phyloP scores from a whole-genome alignment of 1,139 yeast species.

The Sporopachydermia cereana region DNA sequence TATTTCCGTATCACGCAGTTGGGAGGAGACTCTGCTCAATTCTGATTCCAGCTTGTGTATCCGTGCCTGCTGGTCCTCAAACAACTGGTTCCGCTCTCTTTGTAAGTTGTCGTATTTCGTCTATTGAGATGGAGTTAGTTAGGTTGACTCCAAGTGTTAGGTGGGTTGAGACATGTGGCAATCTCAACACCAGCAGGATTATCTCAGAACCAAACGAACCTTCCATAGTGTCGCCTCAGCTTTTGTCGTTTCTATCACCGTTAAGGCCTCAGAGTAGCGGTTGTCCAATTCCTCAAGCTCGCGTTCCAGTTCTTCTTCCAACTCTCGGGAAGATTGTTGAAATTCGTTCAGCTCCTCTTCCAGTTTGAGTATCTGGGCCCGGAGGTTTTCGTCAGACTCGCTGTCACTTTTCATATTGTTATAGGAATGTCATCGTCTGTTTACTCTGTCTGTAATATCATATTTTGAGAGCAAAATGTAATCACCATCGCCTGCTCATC shows the following conservation, averaged over 20 bases:
- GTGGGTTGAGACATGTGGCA: too few relatives aligned
- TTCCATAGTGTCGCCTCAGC: neutral
- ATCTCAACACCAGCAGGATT: too few relatives aligned
- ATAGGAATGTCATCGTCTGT: too few relatives aligned
- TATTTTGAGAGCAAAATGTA: too few relatives aligned
- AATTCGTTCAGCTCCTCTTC: slow-evolving; percentile 4
- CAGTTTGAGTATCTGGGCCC: neutral
- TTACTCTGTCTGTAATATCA: too few relatives aligned
- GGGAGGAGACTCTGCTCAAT: neutral
- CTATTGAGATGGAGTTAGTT: too few relatives aligned
- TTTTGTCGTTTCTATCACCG: neutral
- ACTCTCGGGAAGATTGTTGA: slow-evolving; percentile 2
- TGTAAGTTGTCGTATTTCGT: neutral
- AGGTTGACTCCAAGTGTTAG: too few relatives aligned
- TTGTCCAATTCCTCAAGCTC: slow-evolving; percentile 2
- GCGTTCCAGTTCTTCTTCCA: slow-evolving; percentile 3
- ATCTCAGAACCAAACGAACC: too few relatives aligned
- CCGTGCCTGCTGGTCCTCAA: neutral
- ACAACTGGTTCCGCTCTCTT: neutral
- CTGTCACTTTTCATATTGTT: neutral
- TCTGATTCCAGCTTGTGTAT: neutral
- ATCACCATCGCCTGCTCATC: too few relatives aligned
- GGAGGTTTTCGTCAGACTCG: slow-evolving; percentile 1
- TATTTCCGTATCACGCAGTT: slow-evolving; percentile 4
- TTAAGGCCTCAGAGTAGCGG: neutral